Evolutionary conservation across 148 eudicot genomes (phyloP), one percentile per base, ranked within the genome.

Genomic region (Spergularia bocconei): DNA sequence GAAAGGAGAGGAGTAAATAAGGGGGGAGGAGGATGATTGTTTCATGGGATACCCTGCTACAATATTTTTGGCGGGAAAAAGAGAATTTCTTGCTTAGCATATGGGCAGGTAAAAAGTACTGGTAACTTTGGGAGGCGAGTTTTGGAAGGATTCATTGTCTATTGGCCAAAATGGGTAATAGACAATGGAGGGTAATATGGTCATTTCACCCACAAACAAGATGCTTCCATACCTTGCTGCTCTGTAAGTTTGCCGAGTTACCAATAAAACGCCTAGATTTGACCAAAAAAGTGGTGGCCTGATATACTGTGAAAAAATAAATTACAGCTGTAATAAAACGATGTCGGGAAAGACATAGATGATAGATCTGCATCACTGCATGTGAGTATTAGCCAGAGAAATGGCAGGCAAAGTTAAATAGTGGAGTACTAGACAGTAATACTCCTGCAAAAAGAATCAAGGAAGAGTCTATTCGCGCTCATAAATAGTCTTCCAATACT

Each of bases 31-130:
- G 25, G 36, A 29, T 29, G 1, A 29, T 29, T 29, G 9, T 21
- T 25, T 62, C 82, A 79, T 79, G 75, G 75, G 78, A 79, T 80
- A 70, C 75, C 71, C 51, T 58, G 38, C 3, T 17, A 52, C 11
- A 69, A 52, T 59, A 33, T 51, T 67, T 82, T 85, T 85, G 88
- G 90, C 88, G 90, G 90, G 86, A 85, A 87, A 87, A 63, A 60
- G 63, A 59, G 68, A 33, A 14, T 14, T 70, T 79, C 41, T 25
- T 54, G 57, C 50, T 55, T 57, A 69, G 75, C 58, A 63, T 25
- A 17, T 51, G 66, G 66, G 75, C 74, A 80, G 79, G 65, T 80
- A 80, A 75, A 44, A 77, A 80, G 75, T 62, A 75, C 66, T 74
- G 79, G 70, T 10, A 38, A 75, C 79, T 56, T 80, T 44, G 74